Conservation (phyloP, 495 filamentous ascomycete genomes). For the Astrothelium subdiscretum region DNA sequence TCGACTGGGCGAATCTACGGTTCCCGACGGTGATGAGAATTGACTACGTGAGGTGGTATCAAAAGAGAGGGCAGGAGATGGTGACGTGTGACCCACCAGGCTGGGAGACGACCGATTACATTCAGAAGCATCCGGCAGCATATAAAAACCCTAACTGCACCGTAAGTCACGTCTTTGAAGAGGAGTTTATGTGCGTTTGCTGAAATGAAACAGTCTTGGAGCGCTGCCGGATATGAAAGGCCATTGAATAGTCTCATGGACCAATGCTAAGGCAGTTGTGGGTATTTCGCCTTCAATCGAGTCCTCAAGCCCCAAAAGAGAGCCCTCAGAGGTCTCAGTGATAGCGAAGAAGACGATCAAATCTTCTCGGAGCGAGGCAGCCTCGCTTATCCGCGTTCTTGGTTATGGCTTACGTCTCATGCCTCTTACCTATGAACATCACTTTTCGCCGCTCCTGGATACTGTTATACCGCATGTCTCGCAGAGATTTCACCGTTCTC, state of each 20-base stretch:
- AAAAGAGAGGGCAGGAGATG: conserved; percentile 44
- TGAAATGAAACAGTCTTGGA: conserved; percentile 7
- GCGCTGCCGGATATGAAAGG: conserved; percentile 29
- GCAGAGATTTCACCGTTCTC: no score
- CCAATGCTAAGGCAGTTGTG: conserved; percentile 26
- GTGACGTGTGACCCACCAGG: conserved; percentile 62
- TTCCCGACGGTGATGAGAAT: conserved; percentile 33
- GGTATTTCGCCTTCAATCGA: no score
- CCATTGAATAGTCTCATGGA: conserved; percentile 38
- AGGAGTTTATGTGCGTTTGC: not conserved
- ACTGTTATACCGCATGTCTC: no score
- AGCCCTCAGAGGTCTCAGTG: no score
- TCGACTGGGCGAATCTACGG: conserved; percentile 21
- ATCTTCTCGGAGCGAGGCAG: no score
- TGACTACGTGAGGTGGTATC: conserved; percentile 65
- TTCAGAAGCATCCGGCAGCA: conserved; percentile 47
- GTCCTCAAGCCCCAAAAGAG: no score
- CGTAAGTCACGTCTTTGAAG: conserved; percentile 31
- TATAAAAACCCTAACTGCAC: conserved; percentile 60
- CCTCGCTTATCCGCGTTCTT: no score
- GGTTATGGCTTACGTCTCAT: no score
- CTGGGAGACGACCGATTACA: conserved; percentile 62
- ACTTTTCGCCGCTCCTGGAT: no score
- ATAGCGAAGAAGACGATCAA: no score
- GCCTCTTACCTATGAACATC: no score